Evolutionary conservation across 306 rosid species (phyloP).

Genomic region (Castanospermum australe): DNA sequence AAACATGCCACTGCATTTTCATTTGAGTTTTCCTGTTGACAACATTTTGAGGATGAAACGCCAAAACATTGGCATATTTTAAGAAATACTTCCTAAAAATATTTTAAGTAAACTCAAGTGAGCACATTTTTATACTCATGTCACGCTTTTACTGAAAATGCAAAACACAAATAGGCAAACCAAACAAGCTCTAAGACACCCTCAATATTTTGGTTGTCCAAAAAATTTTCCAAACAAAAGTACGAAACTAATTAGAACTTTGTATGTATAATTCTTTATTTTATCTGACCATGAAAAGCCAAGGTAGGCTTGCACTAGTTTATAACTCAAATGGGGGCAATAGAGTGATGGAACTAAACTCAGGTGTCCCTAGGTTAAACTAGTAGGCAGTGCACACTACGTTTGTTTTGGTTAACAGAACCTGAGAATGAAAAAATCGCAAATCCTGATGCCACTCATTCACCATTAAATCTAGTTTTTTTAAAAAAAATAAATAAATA

Average conservation of each 20-base stretch:
- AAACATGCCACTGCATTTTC: no score
- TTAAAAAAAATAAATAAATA: no score
- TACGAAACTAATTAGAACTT: neutral
- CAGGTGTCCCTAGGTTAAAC: conserved; percentile 4
- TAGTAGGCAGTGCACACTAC: conserved; percentile 1
- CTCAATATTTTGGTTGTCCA: neutral
- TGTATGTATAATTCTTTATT: neutral
- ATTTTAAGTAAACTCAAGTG: no score
- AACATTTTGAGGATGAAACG: no score
- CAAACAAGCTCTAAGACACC: neutral
- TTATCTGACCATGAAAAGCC: neutral
- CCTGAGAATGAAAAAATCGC: neutral
- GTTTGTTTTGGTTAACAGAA: neutral
- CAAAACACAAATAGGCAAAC: no score
- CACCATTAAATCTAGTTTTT: neutral
- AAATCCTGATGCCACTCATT: neutral
- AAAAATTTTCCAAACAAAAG: neutral
- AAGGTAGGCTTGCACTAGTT: neutral
- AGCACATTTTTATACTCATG: no score
- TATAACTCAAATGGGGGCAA: neutral
- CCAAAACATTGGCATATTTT: no score
- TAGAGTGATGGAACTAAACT: neutral
- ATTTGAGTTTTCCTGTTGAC: no score
- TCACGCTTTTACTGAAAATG: no score
- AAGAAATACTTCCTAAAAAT: no score